phyloP scores from a whole-genome alignment of 192 early-diverging fungal species.

The Linnemannia schmuckeri region DNA sequence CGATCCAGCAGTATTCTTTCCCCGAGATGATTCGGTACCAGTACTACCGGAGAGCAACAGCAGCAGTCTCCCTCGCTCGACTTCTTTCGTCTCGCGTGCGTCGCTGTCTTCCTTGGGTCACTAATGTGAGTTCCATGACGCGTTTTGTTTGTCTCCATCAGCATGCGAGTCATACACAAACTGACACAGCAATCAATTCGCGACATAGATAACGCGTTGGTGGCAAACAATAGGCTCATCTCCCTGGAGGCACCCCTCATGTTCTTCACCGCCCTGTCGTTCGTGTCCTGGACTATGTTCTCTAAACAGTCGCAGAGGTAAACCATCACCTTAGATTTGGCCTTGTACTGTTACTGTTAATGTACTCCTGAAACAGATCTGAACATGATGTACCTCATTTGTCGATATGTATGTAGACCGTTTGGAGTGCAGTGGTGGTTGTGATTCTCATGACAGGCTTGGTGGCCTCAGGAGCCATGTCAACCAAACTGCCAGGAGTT shows the following conservation, averaged over 20 bases:
- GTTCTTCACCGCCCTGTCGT: slow-evolving; percentile 84
- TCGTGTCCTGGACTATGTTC: slow-evolving; percentile 89
- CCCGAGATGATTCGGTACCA: background rate
- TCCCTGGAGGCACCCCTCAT: slow-evolving; percentile 91
- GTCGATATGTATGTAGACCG: slow-evolving; percentile 50
- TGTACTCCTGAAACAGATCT: too few relatives aligned
- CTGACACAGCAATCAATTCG: background rate
- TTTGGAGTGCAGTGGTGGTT: slow-evolving; percentile 87
- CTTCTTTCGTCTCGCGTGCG: background rate
- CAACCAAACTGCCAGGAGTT: slow-evolving; percentile 91
- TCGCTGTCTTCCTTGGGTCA: background rate
- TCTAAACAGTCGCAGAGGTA: slow-evolving; percentile 63
- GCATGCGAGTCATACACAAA: background rate
- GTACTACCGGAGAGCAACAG: background rate
- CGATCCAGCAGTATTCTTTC: background rate
- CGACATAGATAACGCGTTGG: slow-evolving; percentile 83
- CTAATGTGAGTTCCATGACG: background rate
- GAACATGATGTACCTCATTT: background rate
- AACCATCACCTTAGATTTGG: background rate
- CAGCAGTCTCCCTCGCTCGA: background rate
- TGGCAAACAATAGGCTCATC: slow-evolving; percentile 91
- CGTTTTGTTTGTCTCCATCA: background rate
- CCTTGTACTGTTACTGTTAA: too few relatives aligned
- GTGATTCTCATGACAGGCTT: slow-evolving; percentile 86
- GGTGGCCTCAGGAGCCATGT: slow-evolving; percentile 71